These are phyloP conservation scores for Chlorella sorokiniana DNA, from an alignment of 139 green algal genomes.

Conservation along the genomic window DNA sequence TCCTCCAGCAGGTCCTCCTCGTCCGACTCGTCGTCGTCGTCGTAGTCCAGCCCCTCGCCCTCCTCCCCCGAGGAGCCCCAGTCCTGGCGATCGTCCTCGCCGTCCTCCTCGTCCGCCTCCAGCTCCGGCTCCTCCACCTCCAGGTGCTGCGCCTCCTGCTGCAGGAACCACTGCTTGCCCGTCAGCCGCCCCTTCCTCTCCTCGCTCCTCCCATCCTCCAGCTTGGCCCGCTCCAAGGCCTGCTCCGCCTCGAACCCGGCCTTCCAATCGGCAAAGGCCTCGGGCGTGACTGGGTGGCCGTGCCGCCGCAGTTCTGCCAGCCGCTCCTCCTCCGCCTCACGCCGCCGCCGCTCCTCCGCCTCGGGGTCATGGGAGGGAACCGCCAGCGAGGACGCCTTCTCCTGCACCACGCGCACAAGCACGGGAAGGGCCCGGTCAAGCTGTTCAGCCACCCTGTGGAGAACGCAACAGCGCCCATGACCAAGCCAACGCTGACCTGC, in stretches of 20 bases:
- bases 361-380: constrained; percentile 48
- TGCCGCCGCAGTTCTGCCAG: constrained; percentile 65
- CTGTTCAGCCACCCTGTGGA: neutral
- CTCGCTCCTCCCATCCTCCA: neutral
- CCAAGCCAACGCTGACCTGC: no score
- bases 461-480: no score
- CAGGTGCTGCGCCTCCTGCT: constrained; percentile 45
- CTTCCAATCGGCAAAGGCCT: constrained; percentile 80
- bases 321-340: constrained; percentile 70
- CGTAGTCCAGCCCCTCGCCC: constrained; percentile 33
- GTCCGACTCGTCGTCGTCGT: constrained; percentile 29
- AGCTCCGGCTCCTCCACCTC: constrained; percentile 42
- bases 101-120: constrained; percentile 32
- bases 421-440: neutral
- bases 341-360: constrained; percentile 46
- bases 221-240: constrained; percentile 17
- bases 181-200: constrained; percentile 45
- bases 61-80: constrained; percentile 34
- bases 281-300: constrained; percentile 76
- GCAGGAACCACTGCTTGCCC: constrained; percentile 77
- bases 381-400: constrained; percentile 15
- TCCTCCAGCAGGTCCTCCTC: constrained; percentile 44
- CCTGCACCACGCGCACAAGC: neutral
- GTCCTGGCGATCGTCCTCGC: constrained; percentile 25
- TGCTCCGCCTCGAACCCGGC: constrained; percentile 41